Evolutionary conservation across 2,329 filamentous ascomycete genomes (phyloP).

Genomic region (Fusarium compactum): DNA sequence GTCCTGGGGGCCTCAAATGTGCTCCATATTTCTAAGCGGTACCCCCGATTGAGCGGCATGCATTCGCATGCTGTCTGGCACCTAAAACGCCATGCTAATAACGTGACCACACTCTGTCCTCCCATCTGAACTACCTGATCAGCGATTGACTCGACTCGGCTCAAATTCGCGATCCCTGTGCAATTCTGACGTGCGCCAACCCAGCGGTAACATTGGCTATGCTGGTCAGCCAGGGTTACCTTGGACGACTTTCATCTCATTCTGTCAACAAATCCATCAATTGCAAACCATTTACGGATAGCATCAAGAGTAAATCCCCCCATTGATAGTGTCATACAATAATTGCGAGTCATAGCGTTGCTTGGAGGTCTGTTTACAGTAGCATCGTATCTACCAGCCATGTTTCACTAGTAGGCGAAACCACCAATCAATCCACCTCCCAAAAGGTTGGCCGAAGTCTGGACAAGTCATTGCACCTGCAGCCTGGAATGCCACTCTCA

Average conservation of each 20-base stretch:
- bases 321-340: background rate
- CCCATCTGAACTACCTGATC: background rate
- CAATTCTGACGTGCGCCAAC: background rate
- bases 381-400: background rate
- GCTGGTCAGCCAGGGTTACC: background rate
- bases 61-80: no score
- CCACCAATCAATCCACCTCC: background rate
- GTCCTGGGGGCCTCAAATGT: background rate
- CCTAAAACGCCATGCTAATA: no score
- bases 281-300: background rate
- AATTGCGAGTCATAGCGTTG: background rate
- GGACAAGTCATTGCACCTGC: background rate
- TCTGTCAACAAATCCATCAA: background rate
- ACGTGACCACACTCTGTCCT: background rate
- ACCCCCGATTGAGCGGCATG: no score
- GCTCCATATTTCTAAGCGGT: fast-evolving
- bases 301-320: background rate
- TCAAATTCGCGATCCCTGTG: background rate
- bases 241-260: background rate
- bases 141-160: background rate
- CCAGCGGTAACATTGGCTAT: background rate
- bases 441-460: background rate
- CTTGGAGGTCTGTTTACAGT: background rate
- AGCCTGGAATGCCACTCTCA: background rate
- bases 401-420: background rate